These are phyloP conservation scores for Diophrys sp. DNA, from an alignment of 73 alveolate species.

Conservation along the genomic window DNA sequence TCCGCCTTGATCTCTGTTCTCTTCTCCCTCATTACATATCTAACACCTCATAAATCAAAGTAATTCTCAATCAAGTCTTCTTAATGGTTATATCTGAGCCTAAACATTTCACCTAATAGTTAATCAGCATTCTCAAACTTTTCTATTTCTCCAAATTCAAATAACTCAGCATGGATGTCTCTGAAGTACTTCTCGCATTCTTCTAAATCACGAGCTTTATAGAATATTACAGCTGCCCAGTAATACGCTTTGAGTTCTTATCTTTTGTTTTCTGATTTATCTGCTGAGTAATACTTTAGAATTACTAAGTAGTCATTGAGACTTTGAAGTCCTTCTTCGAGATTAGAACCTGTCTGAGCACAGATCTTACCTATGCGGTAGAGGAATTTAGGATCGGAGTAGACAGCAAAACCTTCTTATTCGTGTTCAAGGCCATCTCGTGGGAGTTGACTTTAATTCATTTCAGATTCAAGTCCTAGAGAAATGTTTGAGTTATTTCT, in stretches of 20 bases:
- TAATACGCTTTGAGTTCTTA: slow-evolving; percentile 4
- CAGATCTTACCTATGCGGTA: slow-evolving; percentile 33
- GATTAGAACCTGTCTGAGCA: slow-evolving; percentile 23
- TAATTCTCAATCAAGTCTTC: slow-evolving; percentile 18
- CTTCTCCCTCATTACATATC: too few species aligned
- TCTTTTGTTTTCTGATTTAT: neutral
- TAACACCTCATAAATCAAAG: too few species aligned
- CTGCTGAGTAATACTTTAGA: neutral
- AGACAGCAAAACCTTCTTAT: slow-evolving; percentile 11
- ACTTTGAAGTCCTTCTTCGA: slow-evolving; percentile 21
- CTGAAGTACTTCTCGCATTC: slow-evolving; percentile 13
- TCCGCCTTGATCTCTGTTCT: too few species aligned
- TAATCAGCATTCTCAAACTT: slow-evolving; percentile 5
- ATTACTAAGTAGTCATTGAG: slow-evolving; percentile 16
- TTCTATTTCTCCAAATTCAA: slow-evolving; percentile 10
- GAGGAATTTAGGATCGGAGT: slow-evolving; percentile 24
- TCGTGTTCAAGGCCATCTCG: neutral
- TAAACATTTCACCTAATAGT: slow-evolving; percentile 11
- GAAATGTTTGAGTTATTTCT: neutral
- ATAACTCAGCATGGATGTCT: neutral
- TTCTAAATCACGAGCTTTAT: slow-evolving; percentile 15
- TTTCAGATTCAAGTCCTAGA: neutral
- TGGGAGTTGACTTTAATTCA: neutral
- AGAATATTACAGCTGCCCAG: slow-evolving; percentile 15
- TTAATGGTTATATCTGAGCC: neutral